Conservation (phyloP, 345 rosid genomes). For the Eucalyptus sp. region DNA sequence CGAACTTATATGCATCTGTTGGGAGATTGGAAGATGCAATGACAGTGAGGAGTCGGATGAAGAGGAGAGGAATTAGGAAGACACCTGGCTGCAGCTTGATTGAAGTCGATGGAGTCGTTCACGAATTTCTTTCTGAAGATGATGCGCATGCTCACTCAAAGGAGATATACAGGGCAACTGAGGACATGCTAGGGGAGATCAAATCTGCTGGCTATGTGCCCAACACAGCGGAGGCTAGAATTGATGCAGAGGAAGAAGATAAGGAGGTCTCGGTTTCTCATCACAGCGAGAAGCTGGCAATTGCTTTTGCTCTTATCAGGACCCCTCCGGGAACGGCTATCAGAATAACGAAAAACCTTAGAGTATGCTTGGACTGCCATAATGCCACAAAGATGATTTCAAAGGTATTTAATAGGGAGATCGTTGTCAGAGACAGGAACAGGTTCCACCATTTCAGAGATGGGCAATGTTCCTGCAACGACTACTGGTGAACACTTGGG, state of each 20-base stretch:
- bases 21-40: constrained; percentile 21
- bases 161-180: neutral
- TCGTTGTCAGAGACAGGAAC: constrained; percentile 18
- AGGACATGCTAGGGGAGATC: neutral
- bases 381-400: constrained; percentile 22
- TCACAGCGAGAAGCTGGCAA: constrained; percentile 34
- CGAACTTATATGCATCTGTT: constrained; percentile 19
- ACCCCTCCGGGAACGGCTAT: constrained; percentile 23
- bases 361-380: constrained; percentile 29
- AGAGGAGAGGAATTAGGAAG: constrained; percentile 18
- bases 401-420: constrained; percentile 14
- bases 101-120: constrained; percentile 10
- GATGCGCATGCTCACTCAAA: neutral
- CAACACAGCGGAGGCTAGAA: constrained; percentile 7
- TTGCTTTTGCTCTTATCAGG: constrained; percentile 23
- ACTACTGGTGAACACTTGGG: constrained; percentile 16
- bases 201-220: constrained; percentile 22
- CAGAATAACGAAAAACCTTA: constrained; percentile 22
- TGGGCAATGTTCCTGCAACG: constrained; percentile 27
- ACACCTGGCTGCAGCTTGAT: constrained; percentile 18
- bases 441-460: constrained; percentile 32
- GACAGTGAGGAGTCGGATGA: constrained; percentile 17
- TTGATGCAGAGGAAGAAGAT: constrained; percentile 25
- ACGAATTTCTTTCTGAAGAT: constrained; percentile 16
- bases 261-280: constrained; percentile 28